phyloP scores from a whole-genome alignment of 1,284 basidiomycete genomes.

The Tremellales sp. region DNA sequence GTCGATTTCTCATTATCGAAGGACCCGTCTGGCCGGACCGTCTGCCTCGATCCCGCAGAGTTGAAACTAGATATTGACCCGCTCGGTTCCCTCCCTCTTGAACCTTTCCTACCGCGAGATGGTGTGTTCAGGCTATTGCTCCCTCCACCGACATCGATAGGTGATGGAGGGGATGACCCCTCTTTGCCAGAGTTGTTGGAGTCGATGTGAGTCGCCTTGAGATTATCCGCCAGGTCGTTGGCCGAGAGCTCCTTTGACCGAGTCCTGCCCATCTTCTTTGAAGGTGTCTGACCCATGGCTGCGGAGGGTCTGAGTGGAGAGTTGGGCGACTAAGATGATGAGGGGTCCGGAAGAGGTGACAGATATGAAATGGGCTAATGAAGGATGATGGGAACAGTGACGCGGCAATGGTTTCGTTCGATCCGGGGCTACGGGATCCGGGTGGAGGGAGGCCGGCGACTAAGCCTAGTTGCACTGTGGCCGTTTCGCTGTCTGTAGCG shows the following conservation, averaged over 20 bases:
- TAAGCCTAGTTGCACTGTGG: no score
- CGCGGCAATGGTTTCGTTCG: no score
- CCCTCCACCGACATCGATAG: slow-evolving; percentile 14
- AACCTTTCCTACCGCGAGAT: slow-evolving; percentile 7
- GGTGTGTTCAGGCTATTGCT: slow-evolving; percentile 7
- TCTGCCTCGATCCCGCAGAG: slow-evolving; percentile 6
- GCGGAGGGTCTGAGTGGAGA: not conserved
- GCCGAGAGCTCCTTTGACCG: slow-evolving; percentile 48
- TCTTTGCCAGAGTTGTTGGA: slow-evolving; percentile 10
- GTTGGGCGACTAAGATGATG: no score
- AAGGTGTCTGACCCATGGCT: slow-evolving; percentile 47
- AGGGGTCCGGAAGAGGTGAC: no score
- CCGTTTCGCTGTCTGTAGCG: no score
- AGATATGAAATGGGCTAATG: no score
- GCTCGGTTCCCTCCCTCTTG: slow-evolving; percentile 5
- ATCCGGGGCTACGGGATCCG: no score
- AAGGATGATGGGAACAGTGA: no score
- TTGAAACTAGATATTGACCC: slow-evolving; percentile 19
- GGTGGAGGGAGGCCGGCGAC: no score
- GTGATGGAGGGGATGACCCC: slow-evolving; percentile 11
- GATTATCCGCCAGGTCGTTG: slow-evolving; percentile 40
- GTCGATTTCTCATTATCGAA: no score
- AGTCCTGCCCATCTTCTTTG: slow-evolving; percentile 50
- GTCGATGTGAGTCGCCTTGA: slow-evolving; percentile 33
- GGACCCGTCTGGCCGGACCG: not conserved